phyloP scores from a whole-genome alignment of 2,329 filamentous ascomycete genomes.

The Simplicillium sp. region DNA sequence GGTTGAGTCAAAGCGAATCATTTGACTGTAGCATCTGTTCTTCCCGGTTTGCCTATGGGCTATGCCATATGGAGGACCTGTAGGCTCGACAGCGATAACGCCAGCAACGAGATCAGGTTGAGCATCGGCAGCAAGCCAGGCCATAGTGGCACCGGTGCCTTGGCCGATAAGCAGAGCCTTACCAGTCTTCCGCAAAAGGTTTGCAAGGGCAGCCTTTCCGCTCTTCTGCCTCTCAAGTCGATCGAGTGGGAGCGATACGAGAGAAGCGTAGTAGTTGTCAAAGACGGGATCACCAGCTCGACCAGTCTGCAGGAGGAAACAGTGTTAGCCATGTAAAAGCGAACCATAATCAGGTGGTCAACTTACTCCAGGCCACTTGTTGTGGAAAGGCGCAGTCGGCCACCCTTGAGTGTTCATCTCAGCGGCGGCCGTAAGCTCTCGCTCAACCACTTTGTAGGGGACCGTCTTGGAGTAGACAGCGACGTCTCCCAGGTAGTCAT shows the following conservation, averaged over 20 bases:
- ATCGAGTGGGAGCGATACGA: slow-evolving; percentile 23
- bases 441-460: slow-evolving; percentile 14
- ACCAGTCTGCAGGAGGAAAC: slow-evolving; percentile 16
- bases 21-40: slow-evolving; percentile 10
- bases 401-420: slow-evolving; percentile 10
- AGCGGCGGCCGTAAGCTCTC: slow-evolving; percentile 21
- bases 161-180: slow-evolving; percentile 37
- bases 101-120: slow-evolving; percentile 35
- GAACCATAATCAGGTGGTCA: neutral
- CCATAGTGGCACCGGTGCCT: slow-evolving; percentile 35
- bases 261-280: slow-evolving; percentile 33
- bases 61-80: slow-evolving; percentile 38
- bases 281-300: slow-evolving; percentile 35
- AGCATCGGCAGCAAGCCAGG: slow-evolving; percentile 38
- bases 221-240: slow-evolving; percentile 19
- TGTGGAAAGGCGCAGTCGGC: slow-evolving; percentile 17
- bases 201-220: slow-evolving; percentile 24
- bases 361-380: slow-evolving; percentile 29
- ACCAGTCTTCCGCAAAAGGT: slow-evolving; percentile 32
- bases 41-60: slow-evolving; percentile 2
- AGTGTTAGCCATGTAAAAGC: neutral
- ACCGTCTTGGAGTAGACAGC: slow-evolving; percentile 7
- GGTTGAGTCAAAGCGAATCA: slow-evolving; percentile 14
- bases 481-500: slow-evolving; percentile 11
- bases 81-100: slow-evolving; percentile 42